Percentiles rank a stretch among this genome's conserved stretches.
These are phyloP conservation scores for Globomyces sp. DNA, from an alignment of 371 early-diverging fungal genomes.

Conservation along the genomic window DNA sequence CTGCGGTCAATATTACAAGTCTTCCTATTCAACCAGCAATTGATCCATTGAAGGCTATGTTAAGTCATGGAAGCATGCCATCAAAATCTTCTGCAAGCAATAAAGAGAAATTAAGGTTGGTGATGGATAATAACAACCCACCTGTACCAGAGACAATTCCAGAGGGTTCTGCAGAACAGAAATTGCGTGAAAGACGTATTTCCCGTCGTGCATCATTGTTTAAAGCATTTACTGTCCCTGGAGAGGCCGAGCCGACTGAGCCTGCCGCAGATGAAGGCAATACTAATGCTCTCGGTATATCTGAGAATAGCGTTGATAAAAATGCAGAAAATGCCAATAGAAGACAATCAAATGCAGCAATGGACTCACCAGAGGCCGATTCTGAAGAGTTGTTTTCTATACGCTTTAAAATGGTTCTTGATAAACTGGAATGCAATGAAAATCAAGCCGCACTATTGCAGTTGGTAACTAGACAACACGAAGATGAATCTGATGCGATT, in stretches of 20 bases:
- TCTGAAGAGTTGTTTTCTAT: constrained; percentile 13
- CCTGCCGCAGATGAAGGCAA: too few species aligned
- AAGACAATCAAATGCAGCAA: constrained; percentile 1
- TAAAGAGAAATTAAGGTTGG: neutral
- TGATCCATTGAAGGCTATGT: neutral
- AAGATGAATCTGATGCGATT: constrained; percentile 17
- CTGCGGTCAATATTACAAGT: neutral
- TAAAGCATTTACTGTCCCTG: neutral
- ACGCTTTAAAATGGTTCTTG: constrained; percentile 19
- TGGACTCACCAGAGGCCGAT: constrained; percentile 7
- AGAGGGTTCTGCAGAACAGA: neutral
- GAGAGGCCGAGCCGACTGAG: too few species aligned
- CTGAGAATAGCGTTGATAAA: neutral
- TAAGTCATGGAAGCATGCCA: constrained; percentile 16
- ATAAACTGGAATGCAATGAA: constrained; percentile 25
- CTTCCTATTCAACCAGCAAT: too few species aligned
- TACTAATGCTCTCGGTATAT: too few species aligned
- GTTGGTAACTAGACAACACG: constrained; percentile 28
- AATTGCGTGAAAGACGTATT: neutral
- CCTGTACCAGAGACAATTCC: neutral
- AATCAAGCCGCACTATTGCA: constrained; percentile 35
- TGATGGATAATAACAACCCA: neutral
- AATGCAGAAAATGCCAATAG: neutral
- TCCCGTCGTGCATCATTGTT: constrained; percentile 6
- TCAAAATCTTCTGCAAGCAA: too few species aligned